Evolutionary conservation across 2,329 filamentous ascomycete species (phyloP).

Genomic region (Pestalotiopsis fici): DNA sequence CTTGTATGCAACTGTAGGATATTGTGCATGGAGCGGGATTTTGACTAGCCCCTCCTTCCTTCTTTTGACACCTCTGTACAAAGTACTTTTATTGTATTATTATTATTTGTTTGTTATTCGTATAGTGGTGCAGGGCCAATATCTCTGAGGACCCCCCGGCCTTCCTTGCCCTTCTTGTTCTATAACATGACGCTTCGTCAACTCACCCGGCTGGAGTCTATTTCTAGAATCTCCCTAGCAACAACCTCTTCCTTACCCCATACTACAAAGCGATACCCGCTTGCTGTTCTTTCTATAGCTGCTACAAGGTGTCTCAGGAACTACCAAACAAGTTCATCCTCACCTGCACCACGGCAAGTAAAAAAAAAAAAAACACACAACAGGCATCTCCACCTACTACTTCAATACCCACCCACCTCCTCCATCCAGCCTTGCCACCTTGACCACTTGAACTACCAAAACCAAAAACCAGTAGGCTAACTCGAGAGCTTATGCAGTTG

Average conservation of each 20-base stretch:
- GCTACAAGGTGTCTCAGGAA: not conserved
- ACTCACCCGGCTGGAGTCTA: conserved; percentile 12
- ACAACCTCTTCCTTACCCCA: not conserved
- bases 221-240: conserved; percentile 5
- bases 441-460: not conserved
- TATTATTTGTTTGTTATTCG: not conserved
- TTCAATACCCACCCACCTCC: not conserved
- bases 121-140: not conserved
- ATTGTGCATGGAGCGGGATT: conserved; percentile 3
- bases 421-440: not conserved
- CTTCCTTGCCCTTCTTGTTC: not conserved
- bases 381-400: not conserved
- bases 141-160: not conserved
- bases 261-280: not conserved
- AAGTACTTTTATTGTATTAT: not conserved
- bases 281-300: not conserved
- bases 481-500: conserved; percentile 7
- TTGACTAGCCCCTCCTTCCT: conserved; percentile 5
- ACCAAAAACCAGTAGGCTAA: not conserved
- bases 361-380: not conserved
- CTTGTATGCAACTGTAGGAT: not conserved
- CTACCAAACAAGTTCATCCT: not conserved
- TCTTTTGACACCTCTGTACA: conserved; percentile 4
- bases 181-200: conserved; percentile 12
- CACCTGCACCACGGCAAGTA: conserved; percentile 1